Percentiles rank a stretch among this genome's conserved stretches.
Conservation (phyloP, 768 basidiomycete genomes). For the Boletus pseudo-olivaceus region DNA sequence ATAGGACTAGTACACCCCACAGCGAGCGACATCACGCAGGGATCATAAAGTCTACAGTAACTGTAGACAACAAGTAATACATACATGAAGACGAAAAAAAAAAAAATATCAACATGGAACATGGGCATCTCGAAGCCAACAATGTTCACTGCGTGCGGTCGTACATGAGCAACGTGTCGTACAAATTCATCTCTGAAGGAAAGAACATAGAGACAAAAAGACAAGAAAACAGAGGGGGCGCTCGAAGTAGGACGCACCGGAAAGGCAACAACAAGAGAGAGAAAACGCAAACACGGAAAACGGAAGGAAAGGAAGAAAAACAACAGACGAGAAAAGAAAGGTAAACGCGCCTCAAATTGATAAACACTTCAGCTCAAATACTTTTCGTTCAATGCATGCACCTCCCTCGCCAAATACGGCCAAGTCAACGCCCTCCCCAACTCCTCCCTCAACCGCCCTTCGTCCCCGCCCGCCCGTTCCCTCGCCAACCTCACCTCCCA, state of each 20-base stretch:
- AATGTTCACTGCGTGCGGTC: neutral
- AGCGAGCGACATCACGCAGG: neutral
- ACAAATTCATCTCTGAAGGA: neutral
- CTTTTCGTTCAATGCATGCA: slow-evolving; percentile 83
- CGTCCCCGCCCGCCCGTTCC: slow-evolving; percentile 57
- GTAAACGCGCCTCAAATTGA: neutral
- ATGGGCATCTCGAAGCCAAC: neutral
- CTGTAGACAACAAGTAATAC: neutral
- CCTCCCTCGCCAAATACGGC: slow-evolving; percentile 83
- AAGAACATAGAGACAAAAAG: neutral
- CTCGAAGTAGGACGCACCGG: too few relatives aligned
- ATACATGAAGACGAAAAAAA: neutral
- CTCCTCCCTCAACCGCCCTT: slow-evolving; percentile 50
- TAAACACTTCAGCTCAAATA: slow-evolving; percentile 46
- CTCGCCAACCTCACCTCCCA: slow-evolving; percentile 94
- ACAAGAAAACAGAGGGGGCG: neutral
- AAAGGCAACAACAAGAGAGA: neutral
- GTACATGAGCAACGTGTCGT: neutral
- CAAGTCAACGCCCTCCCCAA: slow-evolving; percentile 70
- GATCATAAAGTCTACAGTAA: neutral
- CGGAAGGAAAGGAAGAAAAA: neutral
- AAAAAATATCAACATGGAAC: neutral
- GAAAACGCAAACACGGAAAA: neutral
- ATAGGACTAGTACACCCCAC: too few relatives aligned
- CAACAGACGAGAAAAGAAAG: neutral